Evolutionary conservation across 208 protist genomes (phyloP), one percentile per base, ranked within the genome.

Genomic region (Trichomonas vaginalis): DNA sequence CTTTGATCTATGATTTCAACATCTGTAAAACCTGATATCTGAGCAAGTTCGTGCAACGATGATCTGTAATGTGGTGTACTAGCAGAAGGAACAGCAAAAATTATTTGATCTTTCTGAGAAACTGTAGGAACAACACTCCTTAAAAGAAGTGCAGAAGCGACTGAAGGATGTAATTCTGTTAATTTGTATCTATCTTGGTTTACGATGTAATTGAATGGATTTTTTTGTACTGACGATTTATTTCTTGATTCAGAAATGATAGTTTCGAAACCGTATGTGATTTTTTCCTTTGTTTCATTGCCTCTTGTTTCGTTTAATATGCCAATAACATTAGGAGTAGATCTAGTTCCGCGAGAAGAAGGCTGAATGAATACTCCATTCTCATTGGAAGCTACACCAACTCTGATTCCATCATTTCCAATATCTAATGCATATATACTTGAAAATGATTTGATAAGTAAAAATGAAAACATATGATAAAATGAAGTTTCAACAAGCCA

Each of bases 171-270:
- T 8, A 92, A 48, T 9, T 10, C 12, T 51, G 39, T 1, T n/a
- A 92, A 42, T 51, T 42, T 42, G n/a, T 48, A 92, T 48, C n/a
- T 45, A 35, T 48, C 39, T 15, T 42, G 40, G 39, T 92, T 48
- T 35, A 45, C 45, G 48, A 92, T 51, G 15, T 92, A 92, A 49
- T 48, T 51, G 37, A 92, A 92, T 92, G 86, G 86, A 92, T 92
- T 92, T 49, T 92, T 0, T 40, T 42, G 35, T 40, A 40, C 27
- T 40, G 12, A 17, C 4, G 14, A 12, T 42, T 10, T 10, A 42
- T 83, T n/a, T 83, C 35, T 35, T 10, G n/a, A 42, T 12, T 35
- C 17, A 37, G 35, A 6, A 17, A 83, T 40, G 35, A 83, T 83
- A 15, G 79, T 40, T 83, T 83, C 79, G 8, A 15, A 83, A 37